Evolutionary conservation across 164 flowering plant genomes (phyloP).

Genomic region (Annona squamosa): DNA sequence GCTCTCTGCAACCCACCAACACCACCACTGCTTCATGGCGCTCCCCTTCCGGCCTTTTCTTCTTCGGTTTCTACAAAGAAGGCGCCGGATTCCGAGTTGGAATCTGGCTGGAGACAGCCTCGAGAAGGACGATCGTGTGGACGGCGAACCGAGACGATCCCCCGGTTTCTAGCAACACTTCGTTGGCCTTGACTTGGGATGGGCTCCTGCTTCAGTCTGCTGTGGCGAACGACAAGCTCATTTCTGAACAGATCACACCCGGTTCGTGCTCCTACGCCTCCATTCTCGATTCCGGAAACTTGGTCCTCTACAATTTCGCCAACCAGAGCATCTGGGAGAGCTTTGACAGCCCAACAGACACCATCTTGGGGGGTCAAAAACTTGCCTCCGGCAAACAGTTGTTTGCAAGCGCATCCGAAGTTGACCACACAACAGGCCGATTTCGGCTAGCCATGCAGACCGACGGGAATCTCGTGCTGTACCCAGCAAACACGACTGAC

Average conservation of each 20-base stretch:
- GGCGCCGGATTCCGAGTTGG: slow-evolving; percentile 8
- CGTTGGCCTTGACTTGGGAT: background rate
- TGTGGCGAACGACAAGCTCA: background rate
- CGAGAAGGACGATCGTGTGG: slow-evolving; percentile 11
- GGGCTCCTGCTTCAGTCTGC: slow-evolving; percentile 9
- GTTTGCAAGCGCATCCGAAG: background rate
- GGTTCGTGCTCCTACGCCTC: slow-evolving; percentile 13
- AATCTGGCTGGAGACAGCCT: background rate
- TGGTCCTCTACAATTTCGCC: slow-evolving; percentile 13
- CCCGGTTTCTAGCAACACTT: slow-evolving; percentile 1
- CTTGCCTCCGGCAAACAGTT: background rate
- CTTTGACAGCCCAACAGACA: slow-evolving; percentile 3
- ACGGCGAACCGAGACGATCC: slow-evolving; percentile 15
- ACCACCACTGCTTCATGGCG: slow-evolving; percentile 7
- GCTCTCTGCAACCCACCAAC: slow-evolving; percentile 9
- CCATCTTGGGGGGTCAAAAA: slow-evolving; percentile 1
- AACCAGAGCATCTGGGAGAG: slow-evolving; percentile 3
- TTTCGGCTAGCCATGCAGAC: slow-evolving; percentile 1
- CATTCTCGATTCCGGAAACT: slow-evolving; percentile 42
- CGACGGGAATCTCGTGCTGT: slow-evolving; percentile 5
- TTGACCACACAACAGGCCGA: background rate
- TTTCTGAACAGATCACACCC: background rate
- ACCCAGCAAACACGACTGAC: background rate
- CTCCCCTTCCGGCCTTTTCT: slow-evolving; percentile 20
- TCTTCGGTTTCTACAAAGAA: slow-evolving; percentile 24